Evolutionary conservation across 2,329 filamentous ascomycete species (phyloP), one percentile per base, ranked within the genome.

Genomic region (Fusarium heterosporum): DNA sequence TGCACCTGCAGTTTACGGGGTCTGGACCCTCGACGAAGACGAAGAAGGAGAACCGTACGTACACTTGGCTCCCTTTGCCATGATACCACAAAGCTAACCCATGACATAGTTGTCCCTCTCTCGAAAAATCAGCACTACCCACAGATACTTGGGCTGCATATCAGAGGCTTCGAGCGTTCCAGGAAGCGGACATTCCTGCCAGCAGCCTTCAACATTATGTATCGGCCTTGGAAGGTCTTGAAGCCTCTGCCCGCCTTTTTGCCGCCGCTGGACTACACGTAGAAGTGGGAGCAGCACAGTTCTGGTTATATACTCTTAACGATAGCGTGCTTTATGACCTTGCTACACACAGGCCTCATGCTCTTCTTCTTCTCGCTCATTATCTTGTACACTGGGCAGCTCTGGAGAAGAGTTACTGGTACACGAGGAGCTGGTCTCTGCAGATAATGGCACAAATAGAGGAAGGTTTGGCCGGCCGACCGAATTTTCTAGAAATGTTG

Each of bases 271-370:
- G 75, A 2, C 28, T 61, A 7, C 51, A 73, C n/a, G n/a, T 57
- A 6, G 75, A 76, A 28, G 28, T 58, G 0, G 72, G 70, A 4
- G 66, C 69, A 7, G 47, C 64, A 8, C 17, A 72, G 2, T 67
- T 71, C 17, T 75, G 74, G 71, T 52, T 73, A n/a, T 75, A 75
- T 49, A 47, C 58, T 2, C 50, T 74, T 5, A 50, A 67, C 10
- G 72, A 75, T 10, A 69, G 63, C 22, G 53, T 77, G 32, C 51
- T 76, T 22, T 36, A 68, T n/a, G 75, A 76, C 52, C 58, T 77
- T 10, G 54, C 57, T 10, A 59, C 70, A 4, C 54, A 61, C 8
- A 69, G 54, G 3, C 71, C 73, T 2, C 70, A 72, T 16, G 72
- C 72, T 3, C 60, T 75, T 26, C 51, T 76, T 8, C 53, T 76